Evolutionary conservation across 2,329 filamentous ascomycete genomes (phyloP), one percentile per base, ranked within the genome.

Genomic region (Penicillium janthinellum): DNA sequence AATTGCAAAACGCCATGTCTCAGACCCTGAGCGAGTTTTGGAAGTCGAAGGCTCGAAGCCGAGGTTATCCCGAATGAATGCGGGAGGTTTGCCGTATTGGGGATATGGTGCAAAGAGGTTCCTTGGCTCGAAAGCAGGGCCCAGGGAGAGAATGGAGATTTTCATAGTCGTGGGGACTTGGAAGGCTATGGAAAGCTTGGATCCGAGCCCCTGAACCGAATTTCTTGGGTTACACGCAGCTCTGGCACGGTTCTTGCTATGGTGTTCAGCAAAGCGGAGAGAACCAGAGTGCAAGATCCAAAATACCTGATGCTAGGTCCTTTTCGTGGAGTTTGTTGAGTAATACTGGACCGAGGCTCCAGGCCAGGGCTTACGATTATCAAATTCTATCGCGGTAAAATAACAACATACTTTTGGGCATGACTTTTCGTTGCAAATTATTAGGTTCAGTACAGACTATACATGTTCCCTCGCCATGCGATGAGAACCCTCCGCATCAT

Each of bases 401-500:
- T 31, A 8, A 34, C 5, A 6, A 35, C 28, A n/a, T 17, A 7
- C 25, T 20, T 22, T 47, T 34, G 42, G 52, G 15, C 42, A 55
- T 52, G 20, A 52, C 4, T 15, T 22, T 11, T 39, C 49, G 49
- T 39, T 28, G 15, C 25, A 35, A 28, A 52, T 12, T 41, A 47
- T 31, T 31, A 22, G 17, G 20, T 22, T 17, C n/a, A 28, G 31
- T 39, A 38, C 20, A 35, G 22, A 56, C 57, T 61, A 69, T 61
- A 69, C 60, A 58, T 67, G 65, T 54, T 69, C 66, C 12, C 56
- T 60, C 22, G 49, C 60, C 41, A 49, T 49, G n/a, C 54, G 56
- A 47, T 52, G 42, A 54, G 57, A 54, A 11, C 52, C 59, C n/a
- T 63, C 57, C 11, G 48, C 35, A 37, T 64, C 56, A 51, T 62